Evolutionary conservation across 176 grass and related monocot species (phyloP).

Genomic region (Oryza nivara): DNA sequence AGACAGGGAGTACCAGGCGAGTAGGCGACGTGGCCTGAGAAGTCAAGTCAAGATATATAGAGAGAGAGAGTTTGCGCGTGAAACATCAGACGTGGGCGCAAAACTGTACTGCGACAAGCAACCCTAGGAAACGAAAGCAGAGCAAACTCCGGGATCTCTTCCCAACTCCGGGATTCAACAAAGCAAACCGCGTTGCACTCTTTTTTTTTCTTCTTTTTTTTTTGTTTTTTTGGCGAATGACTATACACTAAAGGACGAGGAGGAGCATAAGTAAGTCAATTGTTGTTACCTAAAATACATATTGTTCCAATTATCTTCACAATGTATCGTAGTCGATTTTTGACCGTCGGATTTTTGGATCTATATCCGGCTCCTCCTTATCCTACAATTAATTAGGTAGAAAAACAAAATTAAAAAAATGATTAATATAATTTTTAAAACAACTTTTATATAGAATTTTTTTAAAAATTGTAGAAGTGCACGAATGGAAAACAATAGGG

Average conservation of each 20-base stretch:
- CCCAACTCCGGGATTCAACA: neutral
- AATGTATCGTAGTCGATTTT: neutral
- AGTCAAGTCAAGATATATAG: constrained; percentile 6
- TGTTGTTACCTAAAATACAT: neutral
- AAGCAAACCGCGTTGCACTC: neutral
- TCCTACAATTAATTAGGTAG: no score
- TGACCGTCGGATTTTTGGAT: neutral
- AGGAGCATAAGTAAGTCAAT: neutral
- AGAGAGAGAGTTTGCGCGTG: neutral
- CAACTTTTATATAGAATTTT: no score
- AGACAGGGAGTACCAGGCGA: no score
- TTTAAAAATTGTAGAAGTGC: no score
- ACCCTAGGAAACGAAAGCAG: neutral
- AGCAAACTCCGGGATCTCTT: neutral
- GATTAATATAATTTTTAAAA: no score
- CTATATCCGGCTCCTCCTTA: neutral
- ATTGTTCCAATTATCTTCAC: neutral
- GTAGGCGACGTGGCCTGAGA: constrained; percentile 11
- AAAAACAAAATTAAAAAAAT: no score
- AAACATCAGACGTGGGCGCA: neutral
- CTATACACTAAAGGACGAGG: neutral
- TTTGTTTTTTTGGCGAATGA: neutral
- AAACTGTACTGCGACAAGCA: neutral
- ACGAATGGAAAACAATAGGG: no score
- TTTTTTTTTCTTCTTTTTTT: no score